A percentile compares a stretch with the other conserved stretches of the same genome.
Evolutionary conservation across 495 filamentous ascomycete species (phyloP).

Genomic region (Podospora pseudocomata): DNA sequence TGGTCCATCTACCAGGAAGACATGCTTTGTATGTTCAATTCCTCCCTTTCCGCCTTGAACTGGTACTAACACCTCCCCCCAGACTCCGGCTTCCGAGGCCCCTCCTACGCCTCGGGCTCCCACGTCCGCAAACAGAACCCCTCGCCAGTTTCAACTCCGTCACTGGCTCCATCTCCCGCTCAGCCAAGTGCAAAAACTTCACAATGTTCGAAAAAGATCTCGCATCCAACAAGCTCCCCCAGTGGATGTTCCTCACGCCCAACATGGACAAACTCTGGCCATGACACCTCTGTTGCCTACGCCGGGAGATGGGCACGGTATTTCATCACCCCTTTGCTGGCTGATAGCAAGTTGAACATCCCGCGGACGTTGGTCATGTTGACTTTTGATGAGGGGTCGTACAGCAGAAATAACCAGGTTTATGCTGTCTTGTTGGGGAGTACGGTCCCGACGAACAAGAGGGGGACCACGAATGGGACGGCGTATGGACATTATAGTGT

Average conservation of each 20-base stretch:
- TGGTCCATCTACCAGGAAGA: conserved; percentile 72
- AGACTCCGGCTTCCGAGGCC: conserved; percentile 63
- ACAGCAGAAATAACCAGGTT: conserved; percentile 51
- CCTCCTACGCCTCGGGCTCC: conserved; percentile 25
- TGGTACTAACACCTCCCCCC: conserved; percentile 19
- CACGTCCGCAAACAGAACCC: conserved; percentile 54
- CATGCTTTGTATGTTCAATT: conserved; percentile 44
- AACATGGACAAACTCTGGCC: conserved; percentile 67
- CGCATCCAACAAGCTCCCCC: conserved; percentile 55
- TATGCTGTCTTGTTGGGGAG: conserved; percentile 63
- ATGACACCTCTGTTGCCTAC: conserved; percentile 61
- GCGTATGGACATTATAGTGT: conserved; percentile 71
- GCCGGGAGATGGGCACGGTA: conserved; percentile 56
- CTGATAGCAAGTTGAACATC: conserved; percentile 59
- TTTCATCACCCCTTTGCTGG: conserved; percentile 61
- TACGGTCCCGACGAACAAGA: conserved; percentile 55
- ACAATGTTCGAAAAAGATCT: conserved; percentile 61
- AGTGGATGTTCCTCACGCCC: conserved; percentile 73
- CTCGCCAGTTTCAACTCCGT: conserved; percentile 58
- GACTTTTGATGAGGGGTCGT: conserved; percentile 68
- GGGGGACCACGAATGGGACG: conserved; percentile 59
- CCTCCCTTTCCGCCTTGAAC: no score
- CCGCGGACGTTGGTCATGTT: conserved; percentile 65
- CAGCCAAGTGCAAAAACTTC: conserved; percentile 65
- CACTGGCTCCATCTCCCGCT: conserved; percentile 50